These are phyloP conservation scores for Diplodia seriata DNA, from an alignment of 2,329 filamentous ascomycete species.

Conservation along the genomic window DNA sequence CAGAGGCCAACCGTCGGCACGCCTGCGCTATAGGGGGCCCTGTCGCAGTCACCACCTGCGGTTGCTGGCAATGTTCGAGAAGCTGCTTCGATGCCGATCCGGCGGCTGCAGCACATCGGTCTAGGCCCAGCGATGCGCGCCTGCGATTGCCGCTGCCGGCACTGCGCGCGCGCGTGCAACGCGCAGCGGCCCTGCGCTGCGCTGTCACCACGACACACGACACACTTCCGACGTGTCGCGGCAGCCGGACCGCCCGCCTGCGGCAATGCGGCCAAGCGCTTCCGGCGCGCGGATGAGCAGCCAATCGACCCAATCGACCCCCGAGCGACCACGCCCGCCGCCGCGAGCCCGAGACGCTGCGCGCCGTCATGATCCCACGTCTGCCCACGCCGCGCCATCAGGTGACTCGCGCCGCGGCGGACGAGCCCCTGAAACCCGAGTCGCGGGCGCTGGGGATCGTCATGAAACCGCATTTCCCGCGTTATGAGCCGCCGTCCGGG, in stretches of 20 bases:
- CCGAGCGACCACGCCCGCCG: not conserved
- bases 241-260: not conserved
- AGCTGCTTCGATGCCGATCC: conserved; percentile 18
- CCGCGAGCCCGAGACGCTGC: conserved; percentile 3
- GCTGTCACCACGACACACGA: conserved; percentile 24
- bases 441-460: conserved; percentile 7
- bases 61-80: conserved; percentile 18
- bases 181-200: conserved; percentile 18
- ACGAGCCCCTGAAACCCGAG: conserved; percentile 18
- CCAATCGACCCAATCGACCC: conserved; percentile 24
- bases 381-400: conserved; percentile 25
- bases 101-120: not conserved
- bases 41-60: not conserved
- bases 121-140: not conserved
- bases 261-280: conserved; percentile 11
- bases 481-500: not conserved
- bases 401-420: not conserved
- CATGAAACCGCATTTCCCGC: conserved; percentile 24
- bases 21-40: conserved; percentile 3
- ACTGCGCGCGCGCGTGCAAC: not conserved
- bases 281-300: conserved; percentile 17
- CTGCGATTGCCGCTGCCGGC: not conserved
- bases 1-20: conserved; percentile 2
- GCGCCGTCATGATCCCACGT: conserved; percentile 10
- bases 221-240: conserved; percentile 12